Base-by-base conservation (phyloP, 2,329 filamentous ascomycete genomes). In the Talaromyces rugulosus region DNA sequence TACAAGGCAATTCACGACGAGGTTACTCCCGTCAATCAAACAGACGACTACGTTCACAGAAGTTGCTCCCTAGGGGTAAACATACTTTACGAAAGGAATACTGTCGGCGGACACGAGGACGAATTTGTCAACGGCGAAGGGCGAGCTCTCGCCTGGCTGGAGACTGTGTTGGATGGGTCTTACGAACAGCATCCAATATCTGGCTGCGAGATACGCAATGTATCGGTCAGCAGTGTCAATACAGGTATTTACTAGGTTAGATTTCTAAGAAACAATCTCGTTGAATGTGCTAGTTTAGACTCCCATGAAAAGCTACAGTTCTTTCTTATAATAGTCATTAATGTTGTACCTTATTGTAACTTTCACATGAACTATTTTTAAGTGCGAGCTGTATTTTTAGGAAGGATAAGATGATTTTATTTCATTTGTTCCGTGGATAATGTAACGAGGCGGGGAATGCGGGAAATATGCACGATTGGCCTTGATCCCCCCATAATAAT, bases 1-100 rank as follows among this genome's bases (percentile, higher is more conserved):
- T 83, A 84, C 69, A 83, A 84, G 63, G 78, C 81, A 0, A 74
- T 80, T 14, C 62, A 67, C 3, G 82, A 85, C 44, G 76, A 83
- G 57, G 70, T 81, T 55, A 78, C 74, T 5, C 71, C 74, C 4
- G 70, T 81, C 3, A 69, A 65, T 5, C 77, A 80, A 30, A 82
- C 78, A 2, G 81, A 84, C 59, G 70, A 63, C 0, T 65, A 82
- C 16, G 74, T 82, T 0, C 59, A 72, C 0, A 65, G 68, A 16
- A 82, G 80, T 60, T 83, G 81, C 57, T 63, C 58, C 0, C 69
- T 67, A 4, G 78, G 77, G 2, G 78, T 72, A 0, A 74, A 75
- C 3, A 75, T 84, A 11, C 67, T 71, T 2, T 83, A 81, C 60
- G 72, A 80, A 54, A 71, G 80, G 3, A 81, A 83, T 63, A 14